Evolutionary conservation across 2,329 filamentous ascomycete genomes (phyloP).

Genomic region (Aspergillus terreus): DNA sequence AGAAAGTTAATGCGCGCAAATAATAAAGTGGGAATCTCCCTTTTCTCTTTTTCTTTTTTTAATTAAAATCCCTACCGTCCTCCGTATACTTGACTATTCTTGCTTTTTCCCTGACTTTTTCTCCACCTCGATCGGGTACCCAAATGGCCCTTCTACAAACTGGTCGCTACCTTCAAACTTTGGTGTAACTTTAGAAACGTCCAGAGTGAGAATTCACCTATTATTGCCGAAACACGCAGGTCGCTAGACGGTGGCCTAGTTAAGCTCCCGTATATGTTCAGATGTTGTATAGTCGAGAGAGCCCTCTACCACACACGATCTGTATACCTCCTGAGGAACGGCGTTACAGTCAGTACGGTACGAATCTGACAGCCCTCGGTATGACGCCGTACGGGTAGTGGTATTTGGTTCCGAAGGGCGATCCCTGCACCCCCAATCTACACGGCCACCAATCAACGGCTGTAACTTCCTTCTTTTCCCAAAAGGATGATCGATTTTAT

Average conservation of each 20-base stretch:
- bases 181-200: not conserved
- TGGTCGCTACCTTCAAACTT: not conserved
- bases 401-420: constrained; percentile 16
- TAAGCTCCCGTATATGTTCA: too few relatives aligned
- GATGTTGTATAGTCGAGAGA: not conserved
- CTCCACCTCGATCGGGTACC: constrained; percentile 7
- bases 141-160: not conserved
- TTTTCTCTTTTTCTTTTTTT: constrained; percentile 1
- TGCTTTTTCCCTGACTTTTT: constrained; percentile 1
- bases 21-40: not conserved
- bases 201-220: not conserved
- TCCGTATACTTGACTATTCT: not conserved
- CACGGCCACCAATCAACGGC: constrained; percentile 25
- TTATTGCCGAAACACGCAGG: too few relatives aligned
- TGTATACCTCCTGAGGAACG: not conserved
- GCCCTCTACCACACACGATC: not conserved
- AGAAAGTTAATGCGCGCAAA: not conserved
- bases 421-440: constrained; percentile 30
- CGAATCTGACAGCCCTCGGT: constrained; percentile 10
- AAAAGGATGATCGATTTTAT: constrained; percentile 4
- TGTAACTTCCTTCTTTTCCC: constrained; percentile 21
- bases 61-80: not conserved
- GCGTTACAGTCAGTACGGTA: constrained; percentile 10
- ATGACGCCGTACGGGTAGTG: constrained; percentile 12
- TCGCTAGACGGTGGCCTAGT: too few relatives aligned